A percentile compares a stretch with the other conserved stretches of the same genome.
Conservation (phyloP, 257 asterid species). For the Solanum tacnaense region DNA sequence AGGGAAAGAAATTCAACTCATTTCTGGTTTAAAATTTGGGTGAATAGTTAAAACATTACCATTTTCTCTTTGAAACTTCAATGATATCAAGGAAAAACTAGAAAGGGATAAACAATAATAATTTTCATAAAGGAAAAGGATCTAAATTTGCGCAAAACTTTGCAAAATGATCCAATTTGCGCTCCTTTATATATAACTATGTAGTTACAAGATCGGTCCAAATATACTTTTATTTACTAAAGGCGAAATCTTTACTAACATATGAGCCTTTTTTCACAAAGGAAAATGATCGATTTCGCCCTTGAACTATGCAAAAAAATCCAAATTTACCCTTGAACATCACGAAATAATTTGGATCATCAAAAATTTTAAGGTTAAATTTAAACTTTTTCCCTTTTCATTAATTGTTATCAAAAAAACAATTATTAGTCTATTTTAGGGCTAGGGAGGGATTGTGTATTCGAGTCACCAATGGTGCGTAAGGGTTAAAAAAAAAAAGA, state of each 20-base stretch:
- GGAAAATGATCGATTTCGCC: neutral
- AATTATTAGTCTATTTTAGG: neutral
- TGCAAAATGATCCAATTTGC: neutral
- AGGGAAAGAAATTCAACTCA: conserved; percentile 3
- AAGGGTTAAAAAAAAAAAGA: neutral
- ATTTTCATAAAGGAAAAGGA: neutral
- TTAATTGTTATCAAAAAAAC: neutral
- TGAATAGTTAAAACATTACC: neutral
- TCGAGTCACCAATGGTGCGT: neutral
- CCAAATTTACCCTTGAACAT: neutral
- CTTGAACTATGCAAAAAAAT: neutral
- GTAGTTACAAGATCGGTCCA: neutral
- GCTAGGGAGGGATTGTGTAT: neutral
- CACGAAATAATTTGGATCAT: neutral
- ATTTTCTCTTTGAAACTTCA: neutral
- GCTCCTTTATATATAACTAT: neutral
- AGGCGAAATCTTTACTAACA: neutral
- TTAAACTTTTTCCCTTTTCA: neutral
- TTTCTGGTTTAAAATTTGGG: neutral
- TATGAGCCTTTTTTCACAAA: neutral
- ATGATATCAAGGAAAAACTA: neutral
- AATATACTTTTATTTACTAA: neutral
- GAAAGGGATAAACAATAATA: neutral
- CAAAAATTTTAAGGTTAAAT: neutral
- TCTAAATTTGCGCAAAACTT: neutral